Evolutionary conservation across 768 basidiomycete species (phyloP).

Genomic region (Suillus subalutaceus): DNA sequence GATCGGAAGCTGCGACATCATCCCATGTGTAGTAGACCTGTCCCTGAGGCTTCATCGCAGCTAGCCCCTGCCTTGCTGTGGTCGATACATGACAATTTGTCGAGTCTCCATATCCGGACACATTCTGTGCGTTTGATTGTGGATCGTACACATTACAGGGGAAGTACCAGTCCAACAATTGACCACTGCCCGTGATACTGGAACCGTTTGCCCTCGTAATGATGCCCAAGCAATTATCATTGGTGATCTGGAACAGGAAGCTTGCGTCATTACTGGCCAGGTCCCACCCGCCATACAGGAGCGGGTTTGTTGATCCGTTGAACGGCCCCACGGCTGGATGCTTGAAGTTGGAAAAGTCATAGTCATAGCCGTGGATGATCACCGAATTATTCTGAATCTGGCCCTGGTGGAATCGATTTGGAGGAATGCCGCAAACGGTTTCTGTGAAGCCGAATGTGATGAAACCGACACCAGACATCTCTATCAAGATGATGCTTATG

Average conservation of each 20-base stretch:
- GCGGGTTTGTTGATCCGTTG: slow-evolving; percentile 81
- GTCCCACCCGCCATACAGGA: slow-evolving; percentile 75
- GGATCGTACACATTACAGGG: slow-evolving; percentile 88
- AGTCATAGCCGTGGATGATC: slow-evolving; percentile 93
- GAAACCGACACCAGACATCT: slow-evolving; percentile 96
- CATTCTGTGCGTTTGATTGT: slow-evolving; percentile 72
- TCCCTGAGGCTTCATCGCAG: slow-evolving; percentile 59
- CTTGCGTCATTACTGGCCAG: slow-evolving; percentile 88
- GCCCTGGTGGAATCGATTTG: slow-evolving; percentile 82
- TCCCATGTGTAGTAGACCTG: slow-evolving; percentile 96
- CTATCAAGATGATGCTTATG: slow-evolving; percentile 70
- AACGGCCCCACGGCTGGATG: slow-evolving; percentile 78
- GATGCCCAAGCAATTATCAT: slow-evolving; percentile 77
- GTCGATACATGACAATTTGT: slow-evolving; percentile 75
- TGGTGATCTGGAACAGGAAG: slow-evolving; percentile 93
- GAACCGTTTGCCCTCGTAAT: slow-evolving; percentile 75
- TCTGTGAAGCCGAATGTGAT: slow-evolving; percentile 98
- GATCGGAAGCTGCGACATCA: slow-evolving; percentile 63
- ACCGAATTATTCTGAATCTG: slow-evolving; percentile 77
- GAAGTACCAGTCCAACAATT: slow-evolving; percentile 89
- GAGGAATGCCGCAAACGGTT: slow-evolving; percentile 86
- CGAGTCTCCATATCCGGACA: slow-evolving; percentile 63
- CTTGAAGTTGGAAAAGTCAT: slow-evolving; percentile 85
- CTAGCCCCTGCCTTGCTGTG: slow-evolving; percentile 55
- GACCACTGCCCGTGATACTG: slow-evolving; percentile 65